Percentiles rank a stretch among this genome's conserved stretches.
These are phyloP conservation scores for Sapria himalayana DNA, from an alignment of 345 rosid genomes.

Conservation along the genomic window DNA sequence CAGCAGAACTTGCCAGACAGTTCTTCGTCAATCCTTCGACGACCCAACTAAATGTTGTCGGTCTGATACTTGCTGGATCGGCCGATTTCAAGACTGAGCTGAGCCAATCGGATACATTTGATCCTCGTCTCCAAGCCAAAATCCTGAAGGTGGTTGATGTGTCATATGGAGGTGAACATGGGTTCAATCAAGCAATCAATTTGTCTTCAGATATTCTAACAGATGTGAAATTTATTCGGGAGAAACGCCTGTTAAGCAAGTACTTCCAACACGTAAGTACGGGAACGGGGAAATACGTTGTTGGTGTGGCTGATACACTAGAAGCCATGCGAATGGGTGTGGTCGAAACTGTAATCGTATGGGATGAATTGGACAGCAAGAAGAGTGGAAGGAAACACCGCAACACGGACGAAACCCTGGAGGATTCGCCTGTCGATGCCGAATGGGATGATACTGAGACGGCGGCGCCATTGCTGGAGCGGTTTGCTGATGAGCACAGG, in stretches of 20 bases:
- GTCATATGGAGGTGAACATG: neutral
- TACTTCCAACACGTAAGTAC: neutral
- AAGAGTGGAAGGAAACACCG: neutral
- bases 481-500: neutral
- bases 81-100: neutral
- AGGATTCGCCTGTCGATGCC: neutral
- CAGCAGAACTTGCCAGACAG: constrained; percentile 3
- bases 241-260: neutral
- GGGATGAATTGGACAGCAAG: constrained; percentile 2
- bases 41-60: neutral
- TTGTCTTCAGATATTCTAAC: too few relatives aligned
- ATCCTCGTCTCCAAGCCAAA: neutral
- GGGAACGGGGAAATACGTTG: neutral
- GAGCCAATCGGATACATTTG: neutral
- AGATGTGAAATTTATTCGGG: too few relatives aligned
- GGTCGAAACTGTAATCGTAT: neutral
- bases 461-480: neutral
- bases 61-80: constrained; percentile 3
- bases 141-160: neutral
- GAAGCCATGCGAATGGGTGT: constrained; percentile 4
- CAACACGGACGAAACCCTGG: neutral
- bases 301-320: constrained; percentile 1
- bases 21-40: neutral
- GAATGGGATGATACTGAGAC: neutral
- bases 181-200: constrained; percentile 3